A percentile compares a stretch with the other conserved stretches of the same genome.
Conservation (phyloP, 208 protist species). For the Acanthamoeba sp. region DNA sequence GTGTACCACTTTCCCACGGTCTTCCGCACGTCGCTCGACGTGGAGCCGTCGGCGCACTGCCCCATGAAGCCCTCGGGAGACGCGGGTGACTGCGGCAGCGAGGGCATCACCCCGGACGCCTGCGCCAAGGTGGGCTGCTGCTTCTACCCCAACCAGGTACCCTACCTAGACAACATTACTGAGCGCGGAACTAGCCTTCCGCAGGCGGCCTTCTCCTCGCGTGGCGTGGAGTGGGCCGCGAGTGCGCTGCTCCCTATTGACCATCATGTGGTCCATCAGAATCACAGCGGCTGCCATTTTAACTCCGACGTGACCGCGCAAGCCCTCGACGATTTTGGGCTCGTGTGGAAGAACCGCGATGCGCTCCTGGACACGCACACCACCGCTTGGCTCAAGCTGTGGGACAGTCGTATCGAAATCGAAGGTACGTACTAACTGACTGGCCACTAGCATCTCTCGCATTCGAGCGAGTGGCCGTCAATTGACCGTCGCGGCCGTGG, state of each 20-base stretch:
- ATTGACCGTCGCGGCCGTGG: too few relatives aligned
- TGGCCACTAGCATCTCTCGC: background rate
- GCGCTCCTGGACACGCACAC: slow-evolving; percentile 10
- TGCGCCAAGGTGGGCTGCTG: slow-evolving; percentile 63
- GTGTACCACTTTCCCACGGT: slow-evolving; percentile 70
- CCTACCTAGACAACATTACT: background rate
- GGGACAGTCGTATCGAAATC: slow-evolving; percentile 48
- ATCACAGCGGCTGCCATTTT: slow-evolving; percentile 65
- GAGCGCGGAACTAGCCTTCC: too few relatives aligned
- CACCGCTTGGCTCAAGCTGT: slow-evolving; percentile 43
- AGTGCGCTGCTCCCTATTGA: background rate
- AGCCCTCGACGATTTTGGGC: slow-evolving; percentile 27
- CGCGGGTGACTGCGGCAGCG: slow-evolving; percentile 43
- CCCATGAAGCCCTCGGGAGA: background rate
- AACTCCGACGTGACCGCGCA: slow-evolving; percentile 25
- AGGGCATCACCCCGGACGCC: slow-evolving; percentile 7
- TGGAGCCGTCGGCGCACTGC: background rate
- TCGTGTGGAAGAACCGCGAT: background rate
- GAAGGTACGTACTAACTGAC: background rate
- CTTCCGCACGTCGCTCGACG: slow-evolving; percentile 46
- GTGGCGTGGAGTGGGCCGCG: background rate
- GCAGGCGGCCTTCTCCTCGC: too few relatives aligned
- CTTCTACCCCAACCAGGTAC: slow-evolving; percentile 42
- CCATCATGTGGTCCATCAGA: slow-evolving; percentile 10
- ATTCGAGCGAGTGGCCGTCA: too few relatives aligned